phyloP scores from a whole-genome alignment of 768 basidiomycete genomes.

The Tylopilus sp. region DNA sequence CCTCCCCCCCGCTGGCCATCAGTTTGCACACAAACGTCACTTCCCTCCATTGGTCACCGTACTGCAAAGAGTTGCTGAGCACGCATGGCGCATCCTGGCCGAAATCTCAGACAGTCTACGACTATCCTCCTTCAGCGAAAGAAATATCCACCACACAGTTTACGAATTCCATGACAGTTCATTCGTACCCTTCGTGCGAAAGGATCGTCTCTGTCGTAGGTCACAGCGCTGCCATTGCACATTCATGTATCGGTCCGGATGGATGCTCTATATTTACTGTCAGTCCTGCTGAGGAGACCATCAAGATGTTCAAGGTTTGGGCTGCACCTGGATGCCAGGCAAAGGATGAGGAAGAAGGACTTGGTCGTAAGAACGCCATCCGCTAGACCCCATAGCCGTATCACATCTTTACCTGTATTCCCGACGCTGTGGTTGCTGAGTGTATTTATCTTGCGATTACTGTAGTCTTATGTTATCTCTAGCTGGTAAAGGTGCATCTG shows the following conservation, averaged over 20 bases:
- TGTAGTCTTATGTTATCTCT: constrained; percentile 9
- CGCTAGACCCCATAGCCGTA: too few species aligned
- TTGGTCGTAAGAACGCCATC: constrained; percentile 24
- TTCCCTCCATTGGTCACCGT: constrained; percentile 65
- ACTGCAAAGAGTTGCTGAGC: constrained; percentile 82
- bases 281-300: constrained; percentile 60
- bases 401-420: too few species aligned
- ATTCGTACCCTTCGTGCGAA: constrained; percentile 51
- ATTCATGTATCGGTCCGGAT: constrained; percentile 61
- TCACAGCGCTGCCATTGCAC: constrained; percentile 52
- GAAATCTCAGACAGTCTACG: constrained; percentile 17
- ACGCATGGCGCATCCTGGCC: constrained; percentile 55
- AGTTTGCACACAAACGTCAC: constrained; percentile 50
- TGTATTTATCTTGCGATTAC: constrained; percentile 8
- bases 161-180: constrained; percentile 46
- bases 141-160: constrained; percentile 24
- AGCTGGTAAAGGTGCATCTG: too few species aligned
- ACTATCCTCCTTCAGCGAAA: constrained; percentile 18
- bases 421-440: too few species aligned
- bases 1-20: constrained; percentile 46
- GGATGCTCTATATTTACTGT: constrained; percentile 64
- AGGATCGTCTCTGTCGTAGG: constrained; percentile 53
- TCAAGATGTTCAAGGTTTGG: constrained; percentile 77
- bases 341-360: constrained; percentile 20
- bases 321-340: constrained; percentile 18